Base-by-base conservation (phyloP, 2,329 filamentous ascomycete genomes). In the Aspergillus sp. region DNA sequence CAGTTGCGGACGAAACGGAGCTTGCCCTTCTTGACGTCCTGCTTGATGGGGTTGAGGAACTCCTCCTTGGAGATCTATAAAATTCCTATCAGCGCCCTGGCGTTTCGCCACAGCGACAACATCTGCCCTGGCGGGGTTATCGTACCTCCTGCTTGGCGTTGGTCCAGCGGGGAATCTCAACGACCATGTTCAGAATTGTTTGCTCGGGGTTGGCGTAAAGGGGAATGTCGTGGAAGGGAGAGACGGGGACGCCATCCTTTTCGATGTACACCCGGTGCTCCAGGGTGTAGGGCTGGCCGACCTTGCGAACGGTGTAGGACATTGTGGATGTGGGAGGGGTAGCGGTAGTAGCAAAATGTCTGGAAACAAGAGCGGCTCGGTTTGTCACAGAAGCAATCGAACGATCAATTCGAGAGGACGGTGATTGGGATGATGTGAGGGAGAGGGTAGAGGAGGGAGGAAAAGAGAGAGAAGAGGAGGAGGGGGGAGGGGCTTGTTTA, bases 1-100 rank as follows among this genome's bases (percentile, higher is more conserved):
- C 95, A 99, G 90, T 99, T 99, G 84, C 95, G 93, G 79, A 99
- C 95, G 80, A 90, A 99, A 77, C 95, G 92, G 75, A 98, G 93
- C 88, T 97, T 98, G 87, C 94, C 95, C 88, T 99, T 98, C 91
- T 99, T 98, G 81, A 89, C 88, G 81, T 99, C 95, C 86, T 99
- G 95, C 90, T 97, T 97, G 86, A 97, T 97, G 79, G 94, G 94
- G 87, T 97, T 98, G 79, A 98, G 90, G 76, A 91, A 87, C 82
- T 99, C 95, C 78, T 98, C 93, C 87, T 98, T 98, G 85, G 91
- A 96, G 85, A 98, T 97, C 93, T 97, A 77, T 45, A 57, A 54
- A 8, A 25, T 47, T 47, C 28, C 34, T 23, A 64, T 69, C 34
- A 74, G 69, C 46, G 69, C 52, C 48, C 45, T 52, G 62, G 23